phyloP scores from a whole-genome alignment of 345 rosid genomes.

The Excoecaria agallocha region DNA sequence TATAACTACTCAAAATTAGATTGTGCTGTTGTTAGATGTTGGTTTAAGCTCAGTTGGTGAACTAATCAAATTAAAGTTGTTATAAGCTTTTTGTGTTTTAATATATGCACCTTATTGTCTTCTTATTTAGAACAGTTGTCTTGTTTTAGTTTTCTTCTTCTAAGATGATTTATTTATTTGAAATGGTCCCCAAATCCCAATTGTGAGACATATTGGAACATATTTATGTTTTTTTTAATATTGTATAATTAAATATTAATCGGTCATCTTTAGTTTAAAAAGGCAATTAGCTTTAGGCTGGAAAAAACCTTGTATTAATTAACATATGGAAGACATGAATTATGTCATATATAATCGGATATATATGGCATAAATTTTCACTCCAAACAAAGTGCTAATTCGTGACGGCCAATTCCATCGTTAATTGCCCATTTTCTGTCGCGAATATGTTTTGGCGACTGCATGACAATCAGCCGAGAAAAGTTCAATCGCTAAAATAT shows the following conservation, averaged over 20 bases:
- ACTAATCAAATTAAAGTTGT: slow-evolving; percentile 12
- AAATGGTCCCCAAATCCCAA: slow-evolving; percentile 28
- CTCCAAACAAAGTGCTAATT: too few relatives aligned
- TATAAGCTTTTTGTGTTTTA: background rate
- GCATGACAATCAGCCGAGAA: too few relatives aligned
- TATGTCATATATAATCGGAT: too few relatives aligned
- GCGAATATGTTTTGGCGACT: too few relatives aligned
- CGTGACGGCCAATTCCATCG: too few relatives aligned
- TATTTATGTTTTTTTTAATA: background rate
- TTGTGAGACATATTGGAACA: slow-evolving; percentile 12
- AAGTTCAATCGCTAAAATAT: too few relatives aligned
- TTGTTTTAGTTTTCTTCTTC: background rate
- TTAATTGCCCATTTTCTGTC: too few relatives aligned
- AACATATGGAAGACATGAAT: too few relatives aligned
- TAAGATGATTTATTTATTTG: background rate
- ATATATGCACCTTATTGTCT: background rate
- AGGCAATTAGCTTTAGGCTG: too few relatives aligned
- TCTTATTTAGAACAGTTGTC: slow-evolving; percentile 6
- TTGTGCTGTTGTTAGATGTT: slow-evolving; percentile 10
- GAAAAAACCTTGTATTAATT: too few relatives aligned
- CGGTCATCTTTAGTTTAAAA: too few relatives aligned
- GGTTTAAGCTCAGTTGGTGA: slow-evolving; percentile 17
- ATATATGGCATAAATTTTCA: too few relatives aligned
- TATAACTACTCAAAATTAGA: background rate
- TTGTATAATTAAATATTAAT: background rate